Conservation (phyloP, 331 rosid species). For the Spiraea crenata region DNA sequence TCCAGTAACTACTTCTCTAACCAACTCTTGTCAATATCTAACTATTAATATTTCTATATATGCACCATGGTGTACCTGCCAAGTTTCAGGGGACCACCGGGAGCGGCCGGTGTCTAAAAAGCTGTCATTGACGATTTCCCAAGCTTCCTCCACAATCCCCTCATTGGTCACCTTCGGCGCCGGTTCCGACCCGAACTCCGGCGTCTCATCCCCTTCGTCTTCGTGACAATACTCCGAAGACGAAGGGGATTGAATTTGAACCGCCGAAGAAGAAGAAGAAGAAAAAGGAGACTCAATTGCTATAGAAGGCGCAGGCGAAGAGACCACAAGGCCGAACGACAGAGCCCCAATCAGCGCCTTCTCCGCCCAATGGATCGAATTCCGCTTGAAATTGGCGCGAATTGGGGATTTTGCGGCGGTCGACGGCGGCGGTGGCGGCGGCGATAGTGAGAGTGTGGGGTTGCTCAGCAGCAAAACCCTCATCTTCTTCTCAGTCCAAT, state of each 20-base stretch:
- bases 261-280: conserved; percentile 27
- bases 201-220: conserved; percentile 24
- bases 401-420: conserved; percentile 27
- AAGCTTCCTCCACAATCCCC: conserved; percentile 84
- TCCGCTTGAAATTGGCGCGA: conserved; percentile 17
- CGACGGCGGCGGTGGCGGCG: background rate
- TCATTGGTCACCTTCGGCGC: conserved; percentile 46
- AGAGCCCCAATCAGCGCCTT: conserved; percentile 54
- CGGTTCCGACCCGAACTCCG: conserved; percentile 32
- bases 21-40: background rate
- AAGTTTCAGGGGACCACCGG: conserved; percentile 66
- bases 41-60: background rate
- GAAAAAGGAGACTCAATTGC: conserved; percentile 45
- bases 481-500: conserved; percentile 34
- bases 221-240: conserved; percentile 44
- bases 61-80: conserved; percentile 51
- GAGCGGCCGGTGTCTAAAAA: conserved; percentile 58
- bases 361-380: conserved; percentile 22
- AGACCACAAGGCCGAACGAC: conserved; percentile 51
- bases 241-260: conserved; percentile 24
- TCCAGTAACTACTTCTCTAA: background rate
- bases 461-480: conserved; percentile 33
- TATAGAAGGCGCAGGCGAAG: conserved; percentile 37
- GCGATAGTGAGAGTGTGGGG: conserved; percentile 27
- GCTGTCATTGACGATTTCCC: conserved; percentile 87